phyloP scores from a whole-genome alignment of 768 basidiomycete genomes.

The Neoboletus magnificus region DNA sequence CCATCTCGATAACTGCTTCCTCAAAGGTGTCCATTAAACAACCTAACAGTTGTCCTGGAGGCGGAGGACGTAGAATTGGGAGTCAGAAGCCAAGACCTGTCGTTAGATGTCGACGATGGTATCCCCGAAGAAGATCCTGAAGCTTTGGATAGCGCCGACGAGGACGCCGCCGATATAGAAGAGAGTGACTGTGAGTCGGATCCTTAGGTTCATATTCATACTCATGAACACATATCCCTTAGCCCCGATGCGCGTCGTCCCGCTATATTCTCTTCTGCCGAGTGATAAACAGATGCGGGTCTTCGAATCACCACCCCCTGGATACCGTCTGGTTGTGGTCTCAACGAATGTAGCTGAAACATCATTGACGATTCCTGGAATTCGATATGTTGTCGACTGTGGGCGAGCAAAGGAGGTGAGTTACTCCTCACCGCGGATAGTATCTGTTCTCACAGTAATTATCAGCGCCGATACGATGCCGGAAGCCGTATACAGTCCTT shows the following conservation, averaged over 20 bases:
- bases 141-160: conserved; percentile 71
- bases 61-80: conserved; percentile 80
- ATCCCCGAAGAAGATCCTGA: conserved; percentile 66
- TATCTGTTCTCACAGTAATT: neutral
- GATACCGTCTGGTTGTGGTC: conserved; percentile 84
- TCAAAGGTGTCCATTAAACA: neutral
- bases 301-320: conserved; percentile 79
- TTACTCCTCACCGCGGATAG: neutral
- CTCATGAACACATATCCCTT: neutral
- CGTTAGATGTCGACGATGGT: conserved; percentile 65
- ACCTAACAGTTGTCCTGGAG: conserved; percentile 62
- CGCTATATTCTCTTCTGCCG: conserved; percentile 88
- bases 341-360: conserved; percentile 98
- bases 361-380: conserved; percentile 93
- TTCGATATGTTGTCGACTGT: conserved; percentile 96
- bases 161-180: conserved; percentile 52
- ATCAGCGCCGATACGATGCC: conserved; percentile 78
- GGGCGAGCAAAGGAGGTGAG: conserved; percentile 90
- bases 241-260: conserved; percentile 95
- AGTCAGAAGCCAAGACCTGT: conserved; percentile 44
- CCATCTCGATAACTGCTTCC: neutral
- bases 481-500: conserved; percentile 86
- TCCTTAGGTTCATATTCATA: conserved; percentile 3
- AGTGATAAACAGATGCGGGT: conserved; percentile 95
- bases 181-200: conserved; percentile 59